Evolutionary conservation across 345 rosid genomes (phyloP), one percentile per base, ranked within the genome.

Genomic region (Melaleuca quinquenervia): DNA sequence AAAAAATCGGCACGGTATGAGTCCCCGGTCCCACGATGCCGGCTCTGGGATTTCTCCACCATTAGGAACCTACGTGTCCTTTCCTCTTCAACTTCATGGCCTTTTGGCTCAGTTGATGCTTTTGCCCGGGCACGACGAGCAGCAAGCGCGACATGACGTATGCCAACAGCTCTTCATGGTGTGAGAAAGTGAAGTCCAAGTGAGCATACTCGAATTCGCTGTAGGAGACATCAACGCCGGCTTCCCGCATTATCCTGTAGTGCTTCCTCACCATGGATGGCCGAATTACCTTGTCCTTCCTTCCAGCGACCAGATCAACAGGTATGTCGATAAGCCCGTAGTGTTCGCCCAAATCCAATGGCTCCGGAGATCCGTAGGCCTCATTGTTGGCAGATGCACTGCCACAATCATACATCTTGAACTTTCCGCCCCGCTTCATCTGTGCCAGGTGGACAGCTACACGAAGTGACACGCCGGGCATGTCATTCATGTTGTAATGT

Each of bases 401-500:
- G 51, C 99, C 98, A 50, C 95, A 95, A 86, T 97, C 98, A 86
- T 89, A 97, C 99, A 97, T 95, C 60, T 88, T 94, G 87, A 97
- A 96, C 64, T 87, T 94, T 54, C 94, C 92, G 0, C 94, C 82
- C 41, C 89, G 96, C 89, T 97, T 96, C 87, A 97, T 93, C 87
- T 97, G 99, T 45, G 99, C 96, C 62, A 97, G 96, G 90, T 96
- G 99, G 41, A 91, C 94, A 62, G 92, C 96, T 53, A 97, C 98
- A 6, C 90, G 93, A 80, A 94, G 92, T 3, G 99, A 93, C 83
- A 97, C 94, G 53, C 99, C 99, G 0, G 99, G 99, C 99, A 97
- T 97, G 88, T 97, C 99, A 55, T 97, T 95, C 97, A 97, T 97
- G 90, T 97, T 97, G 89, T 95, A 97, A 89, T 96, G 99, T 20